These are phyloP conservation scores for Kitagawia praeruptora DNA, from an alignment of 129 eudicot species.

Conservation along the genomic window DNA sequence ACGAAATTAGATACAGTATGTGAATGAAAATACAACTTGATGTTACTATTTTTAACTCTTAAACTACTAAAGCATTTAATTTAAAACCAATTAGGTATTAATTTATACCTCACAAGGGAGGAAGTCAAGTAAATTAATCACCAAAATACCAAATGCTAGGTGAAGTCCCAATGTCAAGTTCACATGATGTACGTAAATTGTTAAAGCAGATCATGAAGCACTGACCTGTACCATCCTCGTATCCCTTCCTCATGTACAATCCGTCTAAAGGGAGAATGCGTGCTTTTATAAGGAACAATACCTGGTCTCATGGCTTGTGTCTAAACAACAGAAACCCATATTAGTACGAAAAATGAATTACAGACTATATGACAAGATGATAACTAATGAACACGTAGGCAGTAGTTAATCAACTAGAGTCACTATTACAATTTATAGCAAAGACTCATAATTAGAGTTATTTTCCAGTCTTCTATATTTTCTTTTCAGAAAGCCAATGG, in stretches of 20 bases:
- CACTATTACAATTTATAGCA: background rate
- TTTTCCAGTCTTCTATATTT: too few relatives aligned
- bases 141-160: too few relatives aligned
- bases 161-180: background rate
- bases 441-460: background rate
- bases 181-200: background rate
- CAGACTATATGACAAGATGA: too few relatives aligned
- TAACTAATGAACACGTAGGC: background rate
- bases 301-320: constrained; percentile 94
- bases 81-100: too few relatives aligned
- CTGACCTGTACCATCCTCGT: constrained; percentile 87
- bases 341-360: background rate
- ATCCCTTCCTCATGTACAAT: constrained; percentile 46
- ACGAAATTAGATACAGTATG: background rate
- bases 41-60: too few relatives aligned
- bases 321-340: constrained; percentile 20
- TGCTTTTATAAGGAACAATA: constrained; percentile 72
- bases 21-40: background rate
- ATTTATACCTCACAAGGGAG: too few relatives aligned
- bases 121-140: too few relatives aligned
- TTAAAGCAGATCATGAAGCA: constrained; percentile 1
- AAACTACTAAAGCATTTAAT: too few relatives aligned
- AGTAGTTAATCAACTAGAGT: too few relatives aligned
- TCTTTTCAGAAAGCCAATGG: too few relatives aligned
- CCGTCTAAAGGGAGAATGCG: constrained; percentile 32